Evolutionary conservation across 371 early-diverging fungal genomes (phyloP), one percentile per base, ranked within the genome.

Genomic region (Dentiscutata heterogama): DNA sequence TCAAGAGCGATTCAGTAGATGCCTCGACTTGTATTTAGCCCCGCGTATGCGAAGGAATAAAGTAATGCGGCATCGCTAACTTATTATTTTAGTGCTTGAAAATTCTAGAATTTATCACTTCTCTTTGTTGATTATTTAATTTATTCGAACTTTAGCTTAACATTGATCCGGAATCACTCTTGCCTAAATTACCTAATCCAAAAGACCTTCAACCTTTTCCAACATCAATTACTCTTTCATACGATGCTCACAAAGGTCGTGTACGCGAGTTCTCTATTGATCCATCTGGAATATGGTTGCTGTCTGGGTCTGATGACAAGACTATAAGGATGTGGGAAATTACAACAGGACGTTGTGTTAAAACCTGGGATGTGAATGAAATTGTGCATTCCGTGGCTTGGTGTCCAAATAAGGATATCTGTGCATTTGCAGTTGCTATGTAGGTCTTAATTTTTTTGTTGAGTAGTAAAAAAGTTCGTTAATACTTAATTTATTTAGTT

Each of bases 161-260:
- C 78, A 92, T 97, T 82, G 96, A 98, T 86, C 95, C 97, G 27
- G 98, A 98, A 78, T 93, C 94, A 39, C 90, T 99, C 64, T 90
- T 98, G 46, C 99, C 99, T 68, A 95, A 96, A 87, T 90, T 99
- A n/a, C 99, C 99, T 39, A 94, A 94, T 82, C 98, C 98, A 13
- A 94, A 95, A 84, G 98, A 98, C 84, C 90, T 99, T 71, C 94
- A 94, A 80, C 99, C 99, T 7, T 99, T 96, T 94, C 99, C 99
- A 27, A 91, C 95, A 7, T 86, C 86, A 25, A 90, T 95, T 65
- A 88, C 97, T 2, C 89, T 98, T 68, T 88, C 91, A 22, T 98
- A 93, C 84, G 86, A 86, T 53, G 98, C 97, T 10, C 98, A 98
- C 80, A 91, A 91, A 1, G 93, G 86, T 31, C 92, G 94, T 70